Percentiles rank a stretch among this genome's conserved stretches.
Conservation (phyloP, 768 basidiomycete genomes). For the Leccinum boreale region DNA sequence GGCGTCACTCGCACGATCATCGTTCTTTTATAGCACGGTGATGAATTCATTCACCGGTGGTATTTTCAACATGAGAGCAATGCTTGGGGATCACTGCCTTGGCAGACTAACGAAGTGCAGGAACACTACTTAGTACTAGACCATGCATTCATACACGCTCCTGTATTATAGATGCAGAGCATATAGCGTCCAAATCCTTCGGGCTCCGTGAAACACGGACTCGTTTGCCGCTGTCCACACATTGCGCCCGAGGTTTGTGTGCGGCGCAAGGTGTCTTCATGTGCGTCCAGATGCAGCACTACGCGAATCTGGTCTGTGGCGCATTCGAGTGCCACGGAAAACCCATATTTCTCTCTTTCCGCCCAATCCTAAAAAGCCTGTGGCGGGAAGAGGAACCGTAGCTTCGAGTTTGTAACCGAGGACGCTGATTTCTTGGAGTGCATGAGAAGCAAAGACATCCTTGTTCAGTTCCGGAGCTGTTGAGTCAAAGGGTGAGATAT, state of each 20-base stretch:
- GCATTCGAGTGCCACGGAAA: constrained; percentile 46
- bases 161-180: constrained; percentile 2
- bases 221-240: not conserved
- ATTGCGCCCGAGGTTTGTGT: not conserved
- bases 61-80: constrained; percentile 37
- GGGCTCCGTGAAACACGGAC: constrained; percentile 13
- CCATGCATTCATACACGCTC: not conserved
- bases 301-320: constrained; percentile 30
- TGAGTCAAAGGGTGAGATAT: constrained; percentile 2
- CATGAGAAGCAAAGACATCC: constrained; percentile 56
- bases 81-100: constrained; percentile 31
- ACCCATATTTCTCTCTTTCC: constrained; percentile 60
- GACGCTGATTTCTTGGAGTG: constrained; percentile 55
- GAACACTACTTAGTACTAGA: not conserved
- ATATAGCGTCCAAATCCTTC: constrained; percentile 1
- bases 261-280: not conserved
- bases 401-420: constrained; percentile 64
- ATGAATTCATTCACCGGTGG: constrained; percentile 40
- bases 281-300: constrained; percentile 20
- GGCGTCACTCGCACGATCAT: constrained; percentile 32
- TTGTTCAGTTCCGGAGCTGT: constrained; percentile 46
- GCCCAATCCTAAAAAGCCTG: constrained; percentile 37
- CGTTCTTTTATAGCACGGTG: constrained; percentile 38
- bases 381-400: constrained; percentile 54
- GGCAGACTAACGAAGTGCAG: constrained; percentile 30